phyloP scores from a whole-genome alignment of 805 yeast species.

The Hanseniaspora valbyensis region DNA sequence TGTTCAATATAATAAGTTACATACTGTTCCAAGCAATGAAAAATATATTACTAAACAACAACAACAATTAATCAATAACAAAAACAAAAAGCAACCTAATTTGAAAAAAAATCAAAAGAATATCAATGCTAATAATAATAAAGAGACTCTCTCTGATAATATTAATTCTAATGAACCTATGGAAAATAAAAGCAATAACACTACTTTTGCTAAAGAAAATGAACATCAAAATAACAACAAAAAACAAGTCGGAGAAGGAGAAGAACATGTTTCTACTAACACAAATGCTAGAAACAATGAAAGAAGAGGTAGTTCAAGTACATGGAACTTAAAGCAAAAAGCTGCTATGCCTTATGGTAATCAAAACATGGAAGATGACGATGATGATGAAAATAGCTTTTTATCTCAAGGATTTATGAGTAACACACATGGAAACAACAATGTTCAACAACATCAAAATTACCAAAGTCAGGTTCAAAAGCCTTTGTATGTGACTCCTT shows the following conservation, averaged over 20 bases:
- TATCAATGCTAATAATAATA: not conserved
- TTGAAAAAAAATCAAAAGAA: not conserved
- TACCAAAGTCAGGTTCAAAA: not conserved
- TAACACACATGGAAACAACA: not conserved
- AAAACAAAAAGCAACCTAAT: not conserved
- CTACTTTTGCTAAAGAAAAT: not conserved
- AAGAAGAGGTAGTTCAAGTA: conserved; percentile 13
- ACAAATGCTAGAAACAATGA: not conserved
- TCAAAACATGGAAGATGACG: conserved; percentile 1
- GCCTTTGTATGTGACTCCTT: not conserved
- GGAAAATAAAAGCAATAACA: not conserved
- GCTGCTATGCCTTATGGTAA: conserved; percentile 13
- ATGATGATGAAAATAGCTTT: not conserved
- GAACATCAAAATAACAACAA: too few relatives aligned
- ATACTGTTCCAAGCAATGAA: conserved; percentile 4
- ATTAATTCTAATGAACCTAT: not conserved
- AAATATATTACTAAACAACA: conserved; percentile 1
- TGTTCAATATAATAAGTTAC: conserved; percentile 7
- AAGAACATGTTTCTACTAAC: not conserved
- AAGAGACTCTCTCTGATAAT: too few relatives aligned
- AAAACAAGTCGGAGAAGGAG: too few relatives aligned
- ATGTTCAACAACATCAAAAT: not conserved
- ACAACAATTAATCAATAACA: not conserved
- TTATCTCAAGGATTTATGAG: conserved; percentile 1
- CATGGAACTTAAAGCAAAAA: conserved; percentile 13